Base-by-base conservation (phyloP, 2,329 filamentous ascomycete species). In the Penicillium janthinellum region DNA sequence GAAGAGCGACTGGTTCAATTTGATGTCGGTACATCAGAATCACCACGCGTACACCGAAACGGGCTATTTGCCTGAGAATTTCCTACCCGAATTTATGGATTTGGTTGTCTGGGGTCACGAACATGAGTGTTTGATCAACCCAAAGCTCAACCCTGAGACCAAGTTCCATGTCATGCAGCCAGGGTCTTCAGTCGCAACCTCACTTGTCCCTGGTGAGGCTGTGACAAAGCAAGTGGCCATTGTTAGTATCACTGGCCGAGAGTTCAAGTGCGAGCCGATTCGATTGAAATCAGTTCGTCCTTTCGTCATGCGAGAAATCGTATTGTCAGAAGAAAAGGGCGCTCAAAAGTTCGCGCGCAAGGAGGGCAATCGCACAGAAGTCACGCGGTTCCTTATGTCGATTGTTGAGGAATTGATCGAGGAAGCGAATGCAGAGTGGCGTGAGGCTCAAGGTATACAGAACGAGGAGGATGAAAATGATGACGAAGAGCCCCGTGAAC, bases 121-220 rank as follows among this genome's bases (percentile, higher is more conserved):
- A 76, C 95, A 99, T 72, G 94, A 99, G 75, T 99, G 95, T 71
- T 75, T 94, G 7, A 96, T 99, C 64, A 88, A 96, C 47, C 95
- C 95, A 0, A 80, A 82, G 1, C 82, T 87, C 49, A 99, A 98
- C 68, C 86, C 90, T 0, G 92, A 96, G 70, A 96, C 89, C 50
- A 90, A 89, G 0, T 99, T 99, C 68, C 88, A 95, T 67, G 94
- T 99, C 64, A 97, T 99, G 86, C 95, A 99, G 70, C 95, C 95
- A 0, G 95, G 95, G 0, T 99, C 95, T 0, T 98, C 95, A 0
- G 90, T 99, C 0, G 95, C 94, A 0, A 99, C 95, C 1, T 98
- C 95, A 0, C 81, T 99, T 0, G 88, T 95, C 8, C 89, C 90
- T 0, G 93, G 93, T 31, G 95, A 99, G 77, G 91, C 95, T 0